A percentile compares a stretch with the other conserved stretches of the same genome.
Evolutionary conservation across 1,284 basidiomycete genomes (phyloP).

Genomic region (Fereydounia khargensis): DNA sequence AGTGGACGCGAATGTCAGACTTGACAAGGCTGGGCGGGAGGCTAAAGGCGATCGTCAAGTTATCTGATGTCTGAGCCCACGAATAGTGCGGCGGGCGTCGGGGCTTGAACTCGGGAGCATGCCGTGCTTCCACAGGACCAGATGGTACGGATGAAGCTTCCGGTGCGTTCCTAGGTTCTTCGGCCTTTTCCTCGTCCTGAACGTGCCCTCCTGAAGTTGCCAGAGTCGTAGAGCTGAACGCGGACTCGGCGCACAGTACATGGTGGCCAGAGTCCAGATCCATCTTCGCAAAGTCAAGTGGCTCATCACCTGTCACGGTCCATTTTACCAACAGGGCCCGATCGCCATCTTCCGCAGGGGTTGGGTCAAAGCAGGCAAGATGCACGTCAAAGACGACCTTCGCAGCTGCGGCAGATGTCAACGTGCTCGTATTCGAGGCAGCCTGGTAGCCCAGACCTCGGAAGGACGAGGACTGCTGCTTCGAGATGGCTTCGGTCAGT

Average conservation of each 20-base stretch:
- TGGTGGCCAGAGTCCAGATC: conserved; percentile 3
- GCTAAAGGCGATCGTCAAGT: conserved; percentile 76
- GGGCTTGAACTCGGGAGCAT: too few relatives aligned
- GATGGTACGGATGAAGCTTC: too few relatives aligned
- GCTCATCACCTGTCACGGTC: conserved; percentile 21
- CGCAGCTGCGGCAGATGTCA: too few relatives aligned
- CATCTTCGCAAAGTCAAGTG: conserved; percentile 15
- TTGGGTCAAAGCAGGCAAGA: conserved; percentile 7
- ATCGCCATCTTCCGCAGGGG: not conserved
- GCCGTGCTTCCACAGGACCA: too few relatives aligned
- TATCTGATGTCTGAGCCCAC: conserved; percentile 83
- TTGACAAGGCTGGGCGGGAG: conserved; percentile 65
- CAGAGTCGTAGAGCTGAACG: conserved; percentile 50
- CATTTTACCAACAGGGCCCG: conserved; percentile 8
- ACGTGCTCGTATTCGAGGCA: too few relatives aligned
- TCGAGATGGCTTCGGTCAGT: too few relatives aligned
- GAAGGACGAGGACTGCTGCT: too few relatives aligned
- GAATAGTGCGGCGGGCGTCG: conserved; percentile 63
- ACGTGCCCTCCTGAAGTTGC: too few relatives aligned
- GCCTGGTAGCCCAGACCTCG: conserved; percentile 19
- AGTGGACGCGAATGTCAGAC: conserved; percentile 58
- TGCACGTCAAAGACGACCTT: conserved; percentile 21
- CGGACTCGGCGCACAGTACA: conserved; percentile 16
- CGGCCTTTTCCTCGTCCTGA: too few relatives aligned
- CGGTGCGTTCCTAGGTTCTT: too few relatives aligned